These are phyloP conservation scores for Stylosanthes scabra DNA, from an alignment of 331 rosid species.

Conservation along the genomic window DNA sequence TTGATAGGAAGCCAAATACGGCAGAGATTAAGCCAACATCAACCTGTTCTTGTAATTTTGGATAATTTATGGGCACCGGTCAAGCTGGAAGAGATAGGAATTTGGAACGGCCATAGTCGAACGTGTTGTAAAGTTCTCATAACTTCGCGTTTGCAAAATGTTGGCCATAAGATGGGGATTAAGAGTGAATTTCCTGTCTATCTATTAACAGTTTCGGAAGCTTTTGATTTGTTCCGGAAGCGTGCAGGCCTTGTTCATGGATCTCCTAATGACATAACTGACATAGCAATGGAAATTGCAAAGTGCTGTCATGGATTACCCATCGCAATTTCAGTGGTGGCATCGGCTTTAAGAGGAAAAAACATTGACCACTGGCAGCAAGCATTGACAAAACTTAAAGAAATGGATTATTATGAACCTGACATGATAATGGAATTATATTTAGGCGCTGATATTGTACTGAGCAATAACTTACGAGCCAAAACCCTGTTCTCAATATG, in stretches of 20 bases:
- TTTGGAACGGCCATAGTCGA: neutral
- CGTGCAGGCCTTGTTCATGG: neutral
- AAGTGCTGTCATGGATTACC: neutral
- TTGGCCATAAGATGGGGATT: neutral
- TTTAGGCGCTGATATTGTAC: neutral
- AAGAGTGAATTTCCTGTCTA: neutral
- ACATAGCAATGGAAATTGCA: neutral
- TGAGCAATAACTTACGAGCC: neutral
- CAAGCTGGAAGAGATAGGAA: neutral
- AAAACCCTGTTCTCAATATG: neutral
- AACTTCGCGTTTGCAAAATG: neutral
- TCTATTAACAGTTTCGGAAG: neutral
- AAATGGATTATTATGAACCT: neutral
- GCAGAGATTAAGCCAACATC: neutral
- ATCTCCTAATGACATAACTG: neutral
- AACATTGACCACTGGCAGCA: neutral
- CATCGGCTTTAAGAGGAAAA: neutral
- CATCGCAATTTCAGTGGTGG: neutral
- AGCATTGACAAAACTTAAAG: neutral
- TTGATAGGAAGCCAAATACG: neutral
- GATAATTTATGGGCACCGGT: constrained; percentile 1
- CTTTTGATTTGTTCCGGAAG: neutral
- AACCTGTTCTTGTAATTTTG: neutral
- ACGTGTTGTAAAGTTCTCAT: constrained; percentile 1
- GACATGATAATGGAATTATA: neutral